Evolutionary conservation across 495 filamentous ascomycete species (phyloP), one percentile per base, ranked within the genome.

Genomic region (Xylaria nigripes): DNA sequence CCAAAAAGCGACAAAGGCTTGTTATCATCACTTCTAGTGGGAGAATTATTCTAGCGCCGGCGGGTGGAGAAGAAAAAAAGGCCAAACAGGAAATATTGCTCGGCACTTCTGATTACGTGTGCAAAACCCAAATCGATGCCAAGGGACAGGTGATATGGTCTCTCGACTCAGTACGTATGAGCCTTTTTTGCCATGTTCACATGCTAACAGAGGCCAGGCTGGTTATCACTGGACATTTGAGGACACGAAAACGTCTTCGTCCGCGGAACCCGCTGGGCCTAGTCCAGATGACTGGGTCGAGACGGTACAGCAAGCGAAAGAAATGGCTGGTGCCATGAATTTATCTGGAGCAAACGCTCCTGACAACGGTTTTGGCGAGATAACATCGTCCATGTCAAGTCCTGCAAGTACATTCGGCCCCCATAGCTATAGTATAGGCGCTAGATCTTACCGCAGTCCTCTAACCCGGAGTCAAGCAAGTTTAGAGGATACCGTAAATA

Each of bases 11-110:
- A 43, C 90, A 95, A 66, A 79, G 94, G 32, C 71, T 97, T 48
- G 93, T 97, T 10, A 95, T 99, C 87, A 81, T 99, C 54, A 99
- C 94, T 5, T 93, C 89, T 1, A 86, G 85, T 58, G 94, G 83
- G 18, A 83, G 92, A 34, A 84, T 97, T 44, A 85, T 99, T 48
- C 72, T 99, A 62, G 89, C 87, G 8, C 89, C 92, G n/a, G 81
- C 93, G 23, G 90, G 90, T 1, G 92, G 93, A 0, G 93, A 96
- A 57, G 91, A 97, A 63, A 99, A 99, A 73, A 90, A 91, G 65
- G 78, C 89, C 30, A 99, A 99, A 67, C 73, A 86, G 55, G 93
- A 97, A 60, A 84, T 97, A 40, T 86, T 87, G 29, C 74, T 97
- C 27, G 74, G 95, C 13, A 74, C 75, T 1, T 70, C 84, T 0